Conservation (phyloP, 305 asterid genomes). For the Stenogyne calaminthoides region DNA sequence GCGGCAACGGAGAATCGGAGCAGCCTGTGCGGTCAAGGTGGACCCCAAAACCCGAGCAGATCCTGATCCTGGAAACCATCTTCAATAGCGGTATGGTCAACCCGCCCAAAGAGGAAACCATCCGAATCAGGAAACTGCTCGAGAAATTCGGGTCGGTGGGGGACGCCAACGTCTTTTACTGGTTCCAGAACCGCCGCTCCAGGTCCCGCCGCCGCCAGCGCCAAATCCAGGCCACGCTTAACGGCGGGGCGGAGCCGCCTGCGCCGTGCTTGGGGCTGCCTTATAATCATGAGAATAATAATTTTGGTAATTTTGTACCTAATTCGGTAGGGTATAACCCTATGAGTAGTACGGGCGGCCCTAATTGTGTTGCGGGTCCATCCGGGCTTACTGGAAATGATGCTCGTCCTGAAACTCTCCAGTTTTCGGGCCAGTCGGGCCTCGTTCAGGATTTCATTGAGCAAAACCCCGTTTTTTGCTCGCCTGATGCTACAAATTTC, state of each 20-base stretch:
- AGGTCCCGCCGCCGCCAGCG: conserved; percentile 80
- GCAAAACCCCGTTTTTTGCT: conserved; percentile 36
- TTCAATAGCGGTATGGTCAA: conserved; percentile 80
- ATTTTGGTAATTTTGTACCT: conserved; percentile 14
- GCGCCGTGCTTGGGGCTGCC: background rate
- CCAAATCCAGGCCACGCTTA: conserved; percentile 58
- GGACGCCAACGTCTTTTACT: conserved; percentile 82
- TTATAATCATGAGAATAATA: too few relatives aligned
- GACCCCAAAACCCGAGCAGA: conserved; percentile 82
- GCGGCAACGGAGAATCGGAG: conserved; percentile 38
- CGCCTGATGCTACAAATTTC: conserved; percentile 28
- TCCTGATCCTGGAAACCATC: conserved; percentile 75
- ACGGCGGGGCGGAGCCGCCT: conserved; percentile 14
- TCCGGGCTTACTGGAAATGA: conserved; percentile 28
- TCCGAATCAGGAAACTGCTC: conserved; percentile 59
- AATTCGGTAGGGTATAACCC: background rate
- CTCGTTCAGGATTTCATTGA: conserved; percentile 34
- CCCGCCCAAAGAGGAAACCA: conserved; percentile 72
- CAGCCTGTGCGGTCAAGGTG: conserved; percentile 69
- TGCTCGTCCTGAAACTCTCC: conserved; percentile 15
- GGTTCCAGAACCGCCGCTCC: conserved; percentile 95
- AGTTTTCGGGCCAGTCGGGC: conserved; percentile 34
- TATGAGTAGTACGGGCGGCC: background rate
- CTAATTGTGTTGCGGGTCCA: conserved; percentile 23
- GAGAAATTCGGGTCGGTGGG: conserved; percentile 75